phyloP scores from a whole-genome alignment of 2,329 filamentous ascomycete genomes.

The Penicillium verrucosum region DNA sequence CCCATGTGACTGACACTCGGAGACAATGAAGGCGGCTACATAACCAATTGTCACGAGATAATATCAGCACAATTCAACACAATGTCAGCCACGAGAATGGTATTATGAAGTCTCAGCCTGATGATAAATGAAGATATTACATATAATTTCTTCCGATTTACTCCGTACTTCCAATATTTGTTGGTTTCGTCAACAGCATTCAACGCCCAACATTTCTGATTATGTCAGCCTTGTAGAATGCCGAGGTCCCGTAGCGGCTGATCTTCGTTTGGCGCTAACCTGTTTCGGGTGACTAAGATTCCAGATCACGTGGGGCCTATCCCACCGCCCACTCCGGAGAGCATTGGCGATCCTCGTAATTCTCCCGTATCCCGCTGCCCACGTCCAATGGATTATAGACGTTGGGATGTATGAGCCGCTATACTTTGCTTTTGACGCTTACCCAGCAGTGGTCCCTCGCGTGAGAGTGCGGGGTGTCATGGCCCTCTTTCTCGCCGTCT shows the following conservation, averaged over 20 bases:
- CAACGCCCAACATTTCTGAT: slow-evolving; percentile 22
- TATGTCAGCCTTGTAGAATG: slow-evolving; percentile 17
- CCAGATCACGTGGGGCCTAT: neutral
- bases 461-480: slow-evolving; percentile 49
- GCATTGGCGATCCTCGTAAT: slow-evolving; percentile 4
- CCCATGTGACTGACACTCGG: slow-evolving; percentile 40
- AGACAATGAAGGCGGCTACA: slow-evolving; percentile 16
- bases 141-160: neutral
- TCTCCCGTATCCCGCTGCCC: slow-evolving; percentile 17
- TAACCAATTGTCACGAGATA: slow-evolving; percentile 11
- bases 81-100: neutral
- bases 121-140: too few species aligned
- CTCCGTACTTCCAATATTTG: neutral
- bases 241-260: slow-evolving; percentile 23
- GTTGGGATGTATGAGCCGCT: slow-evolving; percentile 48
- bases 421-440: slow-evolving; percentile 46
- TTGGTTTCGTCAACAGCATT: slow-evolving; percentile 10
- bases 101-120: neutral
- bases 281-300: neutral
- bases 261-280: slow-evolving; percentile 16
- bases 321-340: slow-evolving; percentile 4
- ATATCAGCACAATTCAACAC: slow-evolving; percentile 1
- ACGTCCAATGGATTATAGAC: slow-evolving; percentile 34
- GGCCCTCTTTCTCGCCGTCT: slow-evolving; percentile 47
- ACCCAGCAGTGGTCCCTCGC: slow-evolving; percentile 45